Conservation (phyloP, 2,329 filamentous ascomycete genomes). For the Ophiostoma triangulosporum region DNA sequence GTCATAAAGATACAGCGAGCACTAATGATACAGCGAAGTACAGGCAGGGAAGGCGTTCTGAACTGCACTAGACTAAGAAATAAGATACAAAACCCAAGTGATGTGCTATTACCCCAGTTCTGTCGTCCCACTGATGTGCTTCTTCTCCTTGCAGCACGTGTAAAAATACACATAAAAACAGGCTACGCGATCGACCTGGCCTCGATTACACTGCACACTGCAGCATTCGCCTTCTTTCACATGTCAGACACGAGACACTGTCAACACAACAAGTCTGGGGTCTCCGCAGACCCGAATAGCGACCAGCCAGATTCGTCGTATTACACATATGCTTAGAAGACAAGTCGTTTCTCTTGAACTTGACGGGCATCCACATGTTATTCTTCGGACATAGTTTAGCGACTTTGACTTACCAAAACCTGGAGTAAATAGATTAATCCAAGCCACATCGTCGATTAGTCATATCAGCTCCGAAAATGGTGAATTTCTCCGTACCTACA, state of each 20-base stretch:
- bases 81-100: background rate
- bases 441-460: background rate
- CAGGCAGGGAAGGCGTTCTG: background rate
- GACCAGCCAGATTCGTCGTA: background rate
- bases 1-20: background rate
- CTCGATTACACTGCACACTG: background rate
- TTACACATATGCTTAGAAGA: too few species aligned
- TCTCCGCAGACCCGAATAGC: conserved; percentile 6
- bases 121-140: too few species aligned
- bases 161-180: too few species aligned
- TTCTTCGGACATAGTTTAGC: background rate
- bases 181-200: too few species aligned
- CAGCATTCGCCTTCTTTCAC: conserved; percentile 7
- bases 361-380: background rate
- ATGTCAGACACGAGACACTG: too few species aligned
- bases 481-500: background rate
- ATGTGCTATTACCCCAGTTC: background rate
- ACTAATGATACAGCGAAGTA: background rate
- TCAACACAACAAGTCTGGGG: conserved; percentile 5
- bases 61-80: too few species aligned
- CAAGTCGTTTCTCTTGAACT: background rate
- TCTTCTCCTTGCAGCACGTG: too few species aligned
- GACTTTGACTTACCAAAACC: background rate
- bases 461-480: background rate
- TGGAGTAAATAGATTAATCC: background rate